phyloP scores from a whole-genome alignment of 805 yeast genomes.

The Sugiyamaella floridensis region DNA sequence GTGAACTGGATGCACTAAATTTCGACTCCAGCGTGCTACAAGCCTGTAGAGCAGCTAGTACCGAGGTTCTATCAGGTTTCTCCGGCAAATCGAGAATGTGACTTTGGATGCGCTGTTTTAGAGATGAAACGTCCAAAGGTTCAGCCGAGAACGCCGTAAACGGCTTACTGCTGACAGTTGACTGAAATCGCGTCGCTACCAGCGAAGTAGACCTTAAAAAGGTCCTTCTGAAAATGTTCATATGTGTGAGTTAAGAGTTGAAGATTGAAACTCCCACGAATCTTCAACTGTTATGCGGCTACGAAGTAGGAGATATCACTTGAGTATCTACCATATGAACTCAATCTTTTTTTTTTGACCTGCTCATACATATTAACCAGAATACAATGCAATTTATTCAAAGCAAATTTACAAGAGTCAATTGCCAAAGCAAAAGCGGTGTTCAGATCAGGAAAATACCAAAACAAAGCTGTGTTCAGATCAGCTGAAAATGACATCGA shows the following conservation, averaged over 20 bases:
- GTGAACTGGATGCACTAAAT: conserved; percentile 15
- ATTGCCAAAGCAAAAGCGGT: not conserved
- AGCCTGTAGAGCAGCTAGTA: conserved; percentile 20
- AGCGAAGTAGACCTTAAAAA: not conserved
- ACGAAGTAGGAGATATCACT: not conserved
- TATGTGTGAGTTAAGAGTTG: not conserved
- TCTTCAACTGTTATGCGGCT: not conserved
- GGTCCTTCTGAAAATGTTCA: not conserved
- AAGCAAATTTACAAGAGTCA: not conserved
- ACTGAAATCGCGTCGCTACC: not conserved
- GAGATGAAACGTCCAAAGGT: conserved; percentile 9
- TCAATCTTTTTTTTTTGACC: too few species aligned
- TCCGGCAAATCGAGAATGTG: conserved; percentile 5
- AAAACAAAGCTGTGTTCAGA: too few species aligned
- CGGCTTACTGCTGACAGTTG: not conserved
- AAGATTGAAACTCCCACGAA: not conserved
- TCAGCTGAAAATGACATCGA: conserved; percentile 16
- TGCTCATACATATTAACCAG: too few species aligned
- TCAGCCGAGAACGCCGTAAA: conserved; percentile 5
- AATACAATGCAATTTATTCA: too few species aligned
- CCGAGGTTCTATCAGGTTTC: not conserved
- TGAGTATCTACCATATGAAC: too few species aligned
- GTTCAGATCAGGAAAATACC: conserved; percentile 11
- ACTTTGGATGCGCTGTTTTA: conserved; percentile 7
- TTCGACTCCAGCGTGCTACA: conserved; percentile 22